Conservation (phyloP, 2,329 filamentous ascomycete species). For the Xylariaceae sp. region DNA sequence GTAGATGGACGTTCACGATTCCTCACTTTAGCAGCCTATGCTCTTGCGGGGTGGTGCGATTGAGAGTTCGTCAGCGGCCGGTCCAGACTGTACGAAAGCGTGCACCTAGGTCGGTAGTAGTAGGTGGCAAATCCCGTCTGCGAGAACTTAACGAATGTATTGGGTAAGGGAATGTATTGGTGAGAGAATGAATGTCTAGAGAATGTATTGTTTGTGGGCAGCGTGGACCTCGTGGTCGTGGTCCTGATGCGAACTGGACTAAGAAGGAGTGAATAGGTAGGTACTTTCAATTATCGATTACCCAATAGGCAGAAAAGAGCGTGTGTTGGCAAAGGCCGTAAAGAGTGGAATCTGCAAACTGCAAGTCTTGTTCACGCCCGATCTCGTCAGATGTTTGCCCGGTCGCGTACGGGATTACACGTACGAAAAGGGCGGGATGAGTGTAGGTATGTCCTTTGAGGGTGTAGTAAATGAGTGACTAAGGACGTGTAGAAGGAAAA, state of each 20-base stretch:
- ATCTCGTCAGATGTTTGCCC: constrained; percentile 27
- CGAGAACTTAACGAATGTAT: neutral
- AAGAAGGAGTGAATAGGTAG: constrained; percentile 5
- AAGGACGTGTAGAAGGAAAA: constrained; percentile 6
- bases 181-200: constrained; percentile 3
- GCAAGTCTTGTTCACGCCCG: constrained; percentile 14
- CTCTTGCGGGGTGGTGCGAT: neutral
- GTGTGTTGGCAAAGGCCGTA: constrained; percentile 15
- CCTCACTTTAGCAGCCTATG: neutral
- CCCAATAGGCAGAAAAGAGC: constrained; percentile 14
- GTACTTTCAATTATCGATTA: constrained; percentile 10
- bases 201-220: neutral
- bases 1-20: neutral
- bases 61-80: neutral
- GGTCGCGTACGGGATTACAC: constrained; percentile 18
- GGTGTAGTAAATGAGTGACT: constrained; percentile 25
- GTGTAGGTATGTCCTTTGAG: constrained; percentile 16
- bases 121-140: neutral
- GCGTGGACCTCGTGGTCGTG: neutral
- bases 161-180: neutral
- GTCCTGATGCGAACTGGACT: neutral
- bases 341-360: constrained; percentile 22
- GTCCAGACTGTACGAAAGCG: neutral
- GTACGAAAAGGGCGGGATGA: constrained; percentile 19
- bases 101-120: neutral